Conservation (phyloP, 495 filamentous ascomycete genomes). For the Physcia stellaris region DNA sequence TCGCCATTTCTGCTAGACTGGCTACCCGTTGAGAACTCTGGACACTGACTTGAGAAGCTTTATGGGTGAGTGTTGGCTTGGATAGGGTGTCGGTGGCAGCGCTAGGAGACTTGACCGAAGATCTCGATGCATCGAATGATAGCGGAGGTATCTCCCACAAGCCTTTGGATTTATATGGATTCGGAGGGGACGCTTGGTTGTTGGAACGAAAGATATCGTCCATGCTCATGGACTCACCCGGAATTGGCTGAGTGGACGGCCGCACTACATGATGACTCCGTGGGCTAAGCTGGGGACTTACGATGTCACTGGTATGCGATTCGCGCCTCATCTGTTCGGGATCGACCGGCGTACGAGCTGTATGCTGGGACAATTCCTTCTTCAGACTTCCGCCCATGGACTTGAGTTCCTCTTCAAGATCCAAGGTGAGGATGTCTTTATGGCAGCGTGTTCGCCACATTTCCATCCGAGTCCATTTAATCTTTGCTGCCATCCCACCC, state of each 20-base stretch:
- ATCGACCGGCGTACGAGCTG: not conserved
- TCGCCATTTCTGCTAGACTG: conserved; percentile 2
- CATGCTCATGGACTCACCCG: conserved; percentile 16
- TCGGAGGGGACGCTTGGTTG: conserved; percentile 20
- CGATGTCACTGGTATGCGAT: not conserved
- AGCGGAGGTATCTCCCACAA: conserved; percentile 40
- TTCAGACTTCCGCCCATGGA: not conserved
- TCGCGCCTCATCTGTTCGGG: conserved; percentile 1
- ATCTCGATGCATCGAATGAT: conserved; percentile 15
- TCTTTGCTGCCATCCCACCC: conserved; percentile 69
- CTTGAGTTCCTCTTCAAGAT: conserved; percentile 61
- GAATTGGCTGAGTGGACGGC: conserved; percentile 14
- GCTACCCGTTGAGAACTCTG: conserved; percentile 3
- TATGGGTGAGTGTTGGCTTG: not conserved
- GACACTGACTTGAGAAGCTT: conserved; percentile 9
- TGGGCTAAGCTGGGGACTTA: conserved; percentile 11
- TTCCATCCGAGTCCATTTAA: conserved; percentile 87
- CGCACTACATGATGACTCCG: conserved; percentile 16
- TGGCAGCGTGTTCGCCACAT: conserved; percentile 89
- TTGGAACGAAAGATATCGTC: conserved; percentile 19
- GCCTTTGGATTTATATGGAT: conserved; percentile 33
- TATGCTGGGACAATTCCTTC: not conserved
- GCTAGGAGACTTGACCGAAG: conserved; percentile 9
- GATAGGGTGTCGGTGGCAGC: not conserved
- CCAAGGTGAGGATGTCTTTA: conserved; percentile 70